Evolutionary conservation across 257 asterid species (phyloP).

Genomic region (Osmanthus fragrans): DNA sequence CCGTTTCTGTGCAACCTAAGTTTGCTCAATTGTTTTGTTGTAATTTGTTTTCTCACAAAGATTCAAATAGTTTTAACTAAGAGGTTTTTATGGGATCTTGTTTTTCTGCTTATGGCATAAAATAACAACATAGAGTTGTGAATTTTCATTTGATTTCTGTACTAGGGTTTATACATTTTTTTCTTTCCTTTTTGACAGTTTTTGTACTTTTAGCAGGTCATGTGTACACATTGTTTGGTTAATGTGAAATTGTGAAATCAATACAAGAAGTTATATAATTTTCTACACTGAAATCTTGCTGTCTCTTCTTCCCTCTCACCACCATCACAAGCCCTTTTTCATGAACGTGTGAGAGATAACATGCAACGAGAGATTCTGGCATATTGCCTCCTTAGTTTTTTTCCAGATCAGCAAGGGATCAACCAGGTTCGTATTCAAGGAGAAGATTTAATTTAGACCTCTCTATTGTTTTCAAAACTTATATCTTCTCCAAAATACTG

Average conservation of each 20-base stretch:
- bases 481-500: not conserved
- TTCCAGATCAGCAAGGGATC: not conserved
- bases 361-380: not conserved
- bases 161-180: not conserved
- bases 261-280: not conserved
- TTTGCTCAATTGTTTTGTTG: no score
- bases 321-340: not conserved
- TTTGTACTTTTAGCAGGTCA: not conserved
- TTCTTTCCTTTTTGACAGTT: not conserved
- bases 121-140: no score
- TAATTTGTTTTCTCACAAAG: no score
- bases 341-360: not conserved
- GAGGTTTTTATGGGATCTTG: no score
- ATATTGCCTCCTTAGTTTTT: not conserved
- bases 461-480: not conserved
- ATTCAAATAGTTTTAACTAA: no score
- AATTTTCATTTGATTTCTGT: not conserved
- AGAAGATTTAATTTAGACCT: slow-evolving; percentile 15
- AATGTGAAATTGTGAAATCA: not conserved
- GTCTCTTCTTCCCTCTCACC: not conserved
- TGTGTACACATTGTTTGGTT: not conserved
- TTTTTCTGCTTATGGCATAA: no score
- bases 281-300: not conserved
- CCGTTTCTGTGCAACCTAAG: not conserved
- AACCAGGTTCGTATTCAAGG: slow-evolving; percentile 1